Conservation (phyloP, 2,329 filamentous ascomycete species). For the Alternaria longipes region DNA sequence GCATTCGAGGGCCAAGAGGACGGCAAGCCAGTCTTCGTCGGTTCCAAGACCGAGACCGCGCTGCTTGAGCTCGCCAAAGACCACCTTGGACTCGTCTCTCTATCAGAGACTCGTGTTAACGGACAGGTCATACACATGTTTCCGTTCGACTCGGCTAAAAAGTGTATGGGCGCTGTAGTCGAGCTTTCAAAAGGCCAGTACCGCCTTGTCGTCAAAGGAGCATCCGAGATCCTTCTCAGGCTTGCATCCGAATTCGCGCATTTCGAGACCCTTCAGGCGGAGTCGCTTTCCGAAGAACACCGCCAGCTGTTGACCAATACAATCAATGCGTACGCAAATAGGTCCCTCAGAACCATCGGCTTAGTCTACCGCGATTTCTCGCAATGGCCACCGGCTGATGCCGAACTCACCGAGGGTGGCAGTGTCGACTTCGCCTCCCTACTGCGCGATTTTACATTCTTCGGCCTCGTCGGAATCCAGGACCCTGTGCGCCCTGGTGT, state of each 20-base stretch:
- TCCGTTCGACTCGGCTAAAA: slow-evolving; percentile 65
- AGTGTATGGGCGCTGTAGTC: slow-evolving; percentile 66
- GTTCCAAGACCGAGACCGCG: slow-evolving; percentile 67
- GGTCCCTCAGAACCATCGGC: slow-evolving; percentile 55
- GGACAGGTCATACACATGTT: slow-evolving; percentile 61
- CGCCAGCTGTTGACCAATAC: slow-evolving; percentile 34
- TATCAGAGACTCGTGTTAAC: slow-evolving; percentile 58
- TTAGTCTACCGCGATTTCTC: slow-evolving; percentile 53
- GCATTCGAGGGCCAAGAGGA: slow-evolving; percentile 59
- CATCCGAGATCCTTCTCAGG: slow-evolving; percentile 64
- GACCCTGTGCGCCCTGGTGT: slow-evolving; percentile 95
- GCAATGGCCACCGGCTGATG: slow-evolving; percentile 46
- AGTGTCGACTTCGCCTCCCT: slow-evolving; percentile 33
- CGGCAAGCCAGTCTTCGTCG: slow-evolving; percentile 62
- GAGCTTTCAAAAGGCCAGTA: slow-evolving; percentile 58
- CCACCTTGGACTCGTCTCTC: slow-evolving; percentile 61
- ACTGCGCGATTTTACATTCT: slow-evolving; percentile 70
- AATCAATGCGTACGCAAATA: slow-evolving; percentile 52
- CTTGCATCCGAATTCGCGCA: slow-evolving; percentile 48
- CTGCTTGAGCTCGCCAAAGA: slow-evolving; percentile 62
- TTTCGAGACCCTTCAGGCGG: slow-evolving; percentile 28
- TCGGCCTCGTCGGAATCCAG: slow-evolving; percentile 92
- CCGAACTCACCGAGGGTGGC: slow-evolving; percentile 29
- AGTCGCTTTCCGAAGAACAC: slow-evolving; percentile 25
- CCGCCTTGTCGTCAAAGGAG: slow-evolving; percentile 64